These are phyloP conservation scores for Limnomonas spitsbergensis DNA, from an alignment of 139 green algal species.

Conservation along the genomic window DNA sequence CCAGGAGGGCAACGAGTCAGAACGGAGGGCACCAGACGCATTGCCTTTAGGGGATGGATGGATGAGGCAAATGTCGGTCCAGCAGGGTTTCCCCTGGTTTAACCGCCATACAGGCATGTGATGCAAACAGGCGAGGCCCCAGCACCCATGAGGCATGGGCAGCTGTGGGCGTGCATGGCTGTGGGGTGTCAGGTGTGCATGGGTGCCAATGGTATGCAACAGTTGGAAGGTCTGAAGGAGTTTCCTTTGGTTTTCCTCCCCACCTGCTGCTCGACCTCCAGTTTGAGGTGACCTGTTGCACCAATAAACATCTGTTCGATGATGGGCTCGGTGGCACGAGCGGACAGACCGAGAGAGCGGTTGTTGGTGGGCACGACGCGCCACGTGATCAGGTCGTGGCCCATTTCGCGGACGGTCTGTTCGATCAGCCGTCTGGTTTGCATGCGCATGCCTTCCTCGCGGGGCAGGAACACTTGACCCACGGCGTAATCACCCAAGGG, in stretches of 20 bases:
- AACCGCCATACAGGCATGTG: too few relatives aligned
- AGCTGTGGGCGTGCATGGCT: too few relatives aligned
- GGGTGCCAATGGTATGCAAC: too few relatives aligned
- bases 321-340: slow-evolving; percentile 73
- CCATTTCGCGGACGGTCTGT: slow-evolving; percentile 10
- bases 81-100: too few relatives aligned
- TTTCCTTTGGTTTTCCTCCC: too few relatives aligned
- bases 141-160: too few relatives aligned
- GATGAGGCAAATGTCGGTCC: too few relatives aligned
- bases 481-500: slow-evolving; percentile 76
- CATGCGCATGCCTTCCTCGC: slow-evolving; percentile 52
- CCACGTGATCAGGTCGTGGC: slow-evolving; percentile 57
- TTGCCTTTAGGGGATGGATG: too few relatives aligned
- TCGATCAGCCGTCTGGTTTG: slow-evolving; percentile 61
- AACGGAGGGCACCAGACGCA: not conserved
- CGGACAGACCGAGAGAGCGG: slow-evolving; percentile 69
- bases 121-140: too few relatives aligned
- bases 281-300: slow-evolving; percentile 42
- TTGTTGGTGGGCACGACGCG: slow-evolving; percentile 83
- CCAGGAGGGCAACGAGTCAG: not conserved
- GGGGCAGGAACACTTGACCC: slow-evolving; percentile 85
- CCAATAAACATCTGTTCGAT: slow-evolving; percentile 87
- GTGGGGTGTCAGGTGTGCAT: too few relatives aligned
- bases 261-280: slow-evolving; percentile 61
- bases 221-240: too few relatives aligned